Percentiles rank a stretch among this genome's conserved stretches.
Evolutionary conservation across 202 grass and related monocot species (phyloP).

Genomic region (Schoenoplectus triqueter): DNA sequence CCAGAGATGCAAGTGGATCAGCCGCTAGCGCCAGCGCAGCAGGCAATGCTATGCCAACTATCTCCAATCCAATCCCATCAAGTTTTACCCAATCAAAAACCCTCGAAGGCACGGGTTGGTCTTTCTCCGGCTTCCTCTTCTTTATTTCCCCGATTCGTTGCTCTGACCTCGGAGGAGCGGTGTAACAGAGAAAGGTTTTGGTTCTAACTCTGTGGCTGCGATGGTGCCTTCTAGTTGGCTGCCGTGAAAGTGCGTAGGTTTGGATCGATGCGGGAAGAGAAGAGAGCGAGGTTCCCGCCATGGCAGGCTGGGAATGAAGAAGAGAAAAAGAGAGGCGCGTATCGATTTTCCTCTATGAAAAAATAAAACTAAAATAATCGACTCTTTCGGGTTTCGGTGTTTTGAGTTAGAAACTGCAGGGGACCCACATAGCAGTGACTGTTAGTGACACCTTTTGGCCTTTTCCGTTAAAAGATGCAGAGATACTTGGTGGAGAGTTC

Average conservation of each 20-base stretch:
- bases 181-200: conserved; percentile 16
- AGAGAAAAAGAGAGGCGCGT: background rate
- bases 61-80: conserved; percentile 61
- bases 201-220: background rate
- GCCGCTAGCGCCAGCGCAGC: conserved; percentile 76
- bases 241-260: conserved; percentile 27
- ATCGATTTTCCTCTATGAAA: background rate
- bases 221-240: background rate
- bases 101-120: background rate
- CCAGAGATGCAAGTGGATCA: conserved; percentile 72
- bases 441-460: background rate
- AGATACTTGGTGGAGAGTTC: too few species aligned
- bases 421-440: background rate
- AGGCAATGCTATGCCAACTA: conserved; percentile 68
- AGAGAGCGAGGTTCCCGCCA: conserved; percentile 38
- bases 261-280: conserved; percentile 21
- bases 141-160: background rate
- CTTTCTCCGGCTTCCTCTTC: conserved; percentile 17
- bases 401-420: background rate
- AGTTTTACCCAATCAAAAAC: conserved; percentile 46
- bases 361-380: background rate
- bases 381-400: background rate
- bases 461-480: too few species aligned
- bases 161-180: conserved; percentile 22
- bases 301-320: conserved; percentile 14